These are phyloP conservation scores for Xylariaceae sp. DNA, from an alignment of 2,329 filamentous ascomycete species.

Conservation along the genomic window DNA sequence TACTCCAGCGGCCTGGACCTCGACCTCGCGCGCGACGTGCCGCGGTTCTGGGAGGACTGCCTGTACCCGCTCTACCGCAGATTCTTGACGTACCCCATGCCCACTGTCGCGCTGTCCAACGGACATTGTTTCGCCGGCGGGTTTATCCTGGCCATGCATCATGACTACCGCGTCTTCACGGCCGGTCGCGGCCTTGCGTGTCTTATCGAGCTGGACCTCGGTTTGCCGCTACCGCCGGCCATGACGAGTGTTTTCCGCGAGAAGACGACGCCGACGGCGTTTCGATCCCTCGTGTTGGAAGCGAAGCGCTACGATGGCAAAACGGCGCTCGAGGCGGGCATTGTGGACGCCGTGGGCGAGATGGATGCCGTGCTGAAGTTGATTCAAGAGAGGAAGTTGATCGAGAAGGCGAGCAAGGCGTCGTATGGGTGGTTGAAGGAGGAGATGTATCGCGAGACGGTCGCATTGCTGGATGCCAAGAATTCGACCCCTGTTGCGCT, in stretches of 20 bases:
- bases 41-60: slow-evolving; percentile 55
- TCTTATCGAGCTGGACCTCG: slow-evolving; percentile 77
- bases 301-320: slow-evolving; percentile 60
- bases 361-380: slow-evolving; percentile 58
- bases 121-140: slow-evolving; percentile 78
- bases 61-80: slow-evolving; percentile 62
- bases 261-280: slow-evolving; percentile 55
- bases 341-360: slow-evolving; percentile 57
- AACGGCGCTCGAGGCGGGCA: slow-evolving; percentile 58
- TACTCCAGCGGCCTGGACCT: slow-evolving; percentile 81
- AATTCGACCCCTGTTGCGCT: slow-evolving; percentile 12
- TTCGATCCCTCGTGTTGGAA: slow-evolving; percentile 66
- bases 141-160: slow-evolving; percentile 75
- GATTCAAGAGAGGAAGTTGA: slow-evolving; percentile 53
- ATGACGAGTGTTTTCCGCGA: slow-evolving; percentile 71
- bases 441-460: slow-evolving; percentile 67
- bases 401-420: slow-evolving; percentile 56
- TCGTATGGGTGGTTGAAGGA: slow-evolving; percentile 68
- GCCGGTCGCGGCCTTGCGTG: slow-evolving; percentile 62
- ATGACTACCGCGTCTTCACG: slow-evolving; percentile 74
- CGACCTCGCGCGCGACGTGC: slow-evolving; percentile 54
- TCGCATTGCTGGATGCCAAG: slow-evolving; percentile 50
- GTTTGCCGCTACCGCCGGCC: slow-evolving; percentile 65
- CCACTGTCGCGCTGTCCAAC: slow-evolving; percentile 71
- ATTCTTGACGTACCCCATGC: slow-evolving; percentile 71